Percentiles rank a stretch among this genome's conserved stretches.
Conservation (phyloP, 2,329 filamentous ascomycete species). For the Fusarium aywerte region DNA sequence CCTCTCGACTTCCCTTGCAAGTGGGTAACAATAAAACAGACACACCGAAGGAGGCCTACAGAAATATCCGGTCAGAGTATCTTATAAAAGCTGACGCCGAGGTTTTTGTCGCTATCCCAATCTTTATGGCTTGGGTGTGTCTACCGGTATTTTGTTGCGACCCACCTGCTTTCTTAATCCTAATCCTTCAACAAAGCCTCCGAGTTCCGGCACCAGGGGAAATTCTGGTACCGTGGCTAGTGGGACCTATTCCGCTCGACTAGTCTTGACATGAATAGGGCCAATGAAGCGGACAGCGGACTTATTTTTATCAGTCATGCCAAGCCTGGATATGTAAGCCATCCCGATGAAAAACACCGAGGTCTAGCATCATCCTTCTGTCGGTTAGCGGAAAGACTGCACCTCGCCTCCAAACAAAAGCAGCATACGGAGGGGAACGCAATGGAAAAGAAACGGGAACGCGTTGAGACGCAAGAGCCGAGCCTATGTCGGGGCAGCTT, state of each 20-base stretch:
- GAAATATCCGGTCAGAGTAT: too few species aligned
- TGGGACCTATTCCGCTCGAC: conserved; percentile 22
- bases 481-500: conserved; percentile 14
- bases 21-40: too few species aligned
- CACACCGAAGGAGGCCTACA: too few species aligned
- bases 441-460: conserved; percentile 26
- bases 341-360: conserved; percentile 26
- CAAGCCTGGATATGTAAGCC: conserved; percentile 33
- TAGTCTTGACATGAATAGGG: conserved; percentile 5
- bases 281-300: conserved; percentile 6
- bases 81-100: too few species aligned
- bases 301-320: conserved; percentile 27
- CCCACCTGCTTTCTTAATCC: too few species aligned
- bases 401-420: conserved; percentile 1
- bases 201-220: conserved; percentile 24
- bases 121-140: too few species aligned
- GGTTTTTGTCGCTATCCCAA: too few species aligned
- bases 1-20: background rate
- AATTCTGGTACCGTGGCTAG: conserved; percentile 7
- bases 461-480: conserved; percentile 1
- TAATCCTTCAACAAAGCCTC: conserved; percentile 5
- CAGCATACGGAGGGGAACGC: background rate
- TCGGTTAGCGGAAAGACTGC: conserved; percentile 8
- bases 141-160: too few species aligned
- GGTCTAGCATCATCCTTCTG: conserved; percentile 10